Evolutionary conservation across 805 yeast genomes (phyloP).

Genomic region (Lipomyces sp.): DNA sequence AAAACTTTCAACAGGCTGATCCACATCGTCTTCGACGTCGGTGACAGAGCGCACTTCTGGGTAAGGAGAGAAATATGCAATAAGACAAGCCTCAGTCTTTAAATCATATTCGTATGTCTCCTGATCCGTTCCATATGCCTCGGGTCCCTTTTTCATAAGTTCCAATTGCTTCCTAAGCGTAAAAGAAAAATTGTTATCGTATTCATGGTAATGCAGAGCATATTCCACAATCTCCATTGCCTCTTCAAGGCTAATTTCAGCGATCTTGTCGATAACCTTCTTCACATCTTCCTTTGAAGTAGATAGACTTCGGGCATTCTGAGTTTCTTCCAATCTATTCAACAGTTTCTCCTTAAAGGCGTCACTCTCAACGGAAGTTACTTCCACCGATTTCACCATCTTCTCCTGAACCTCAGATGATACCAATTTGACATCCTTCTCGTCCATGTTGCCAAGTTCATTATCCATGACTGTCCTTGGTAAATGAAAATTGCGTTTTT

Average conservation of each 20-base stretch:
- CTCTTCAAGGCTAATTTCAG: conserved; percentile 47
- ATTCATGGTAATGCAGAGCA: conserved; percentile 11
- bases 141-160: conserved; percentile 13
- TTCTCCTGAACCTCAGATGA: too few species aligned
- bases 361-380: too few species aligned
- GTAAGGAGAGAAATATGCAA: conserved; percentile 59
- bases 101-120: conserved; percentile 20
- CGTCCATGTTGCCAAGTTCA: too few species aligned
- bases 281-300: too few species aligned
- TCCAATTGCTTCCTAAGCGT: not conserved
- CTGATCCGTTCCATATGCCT: conserved; percentile 14
- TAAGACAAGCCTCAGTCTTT: conserved; percentile 50
- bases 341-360: too few species aligned
- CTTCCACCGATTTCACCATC: too few species aligned
- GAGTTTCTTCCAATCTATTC: too few species aligned
- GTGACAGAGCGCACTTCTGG: conserved; percentile 70
- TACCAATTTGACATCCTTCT: too few species aligned
- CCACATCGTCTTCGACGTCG: conserved; percentile 59
- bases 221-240: conserved; percentile 43
- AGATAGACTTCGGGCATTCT: too few species aligned
- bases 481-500: too few species aligned
- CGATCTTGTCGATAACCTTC: conserved; percentile 45
- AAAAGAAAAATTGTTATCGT: conserved; percentile 21
- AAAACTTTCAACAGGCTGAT: conserved; percentile 56
- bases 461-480: too few species aligned